phyloP scores from a whole-genome alignment of 139 green algal genomes.

The Chlorella sp. region DNA sequence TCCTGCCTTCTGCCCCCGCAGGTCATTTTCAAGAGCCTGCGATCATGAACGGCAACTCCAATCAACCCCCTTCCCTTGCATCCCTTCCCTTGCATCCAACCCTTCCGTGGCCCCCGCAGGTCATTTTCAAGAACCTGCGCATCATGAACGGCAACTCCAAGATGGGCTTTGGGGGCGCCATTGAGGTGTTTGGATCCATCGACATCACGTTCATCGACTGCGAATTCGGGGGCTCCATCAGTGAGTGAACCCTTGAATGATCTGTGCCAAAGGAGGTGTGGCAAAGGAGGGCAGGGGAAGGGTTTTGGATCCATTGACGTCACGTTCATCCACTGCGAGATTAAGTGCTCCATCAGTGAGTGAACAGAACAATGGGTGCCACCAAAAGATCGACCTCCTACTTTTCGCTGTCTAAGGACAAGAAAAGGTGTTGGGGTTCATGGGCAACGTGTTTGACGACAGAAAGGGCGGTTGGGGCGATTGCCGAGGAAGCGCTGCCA shows the following conservation, averaged over 20 bases:
- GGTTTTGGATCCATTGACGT: not conserved
- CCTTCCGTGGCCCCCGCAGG: not conserved
- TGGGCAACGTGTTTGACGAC: too few species aligned
- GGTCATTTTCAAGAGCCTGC: conserved; percentile 34
- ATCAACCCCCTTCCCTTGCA: not conserved
- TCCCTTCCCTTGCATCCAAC: too few species aligned
- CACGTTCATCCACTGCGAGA: not conserved
- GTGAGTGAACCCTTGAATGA: not conserved
- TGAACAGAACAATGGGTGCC: too few species aligned
- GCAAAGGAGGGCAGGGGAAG: not conserved
- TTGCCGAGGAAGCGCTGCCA: too few species aligned
- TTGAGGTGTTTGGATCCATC: conserved; percentile 21
- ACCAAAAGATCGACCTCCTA: too few species aligned
- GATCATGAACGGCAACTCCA: conserved; percentile 35
- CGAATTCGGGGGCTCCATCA: conserved; percentile 34
- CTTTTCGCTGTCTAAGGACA: too few species aligned
- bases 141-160: conserved; percentile 35
- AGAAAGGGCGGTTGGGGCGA: too few species aligned
- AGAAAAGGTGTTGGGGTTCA: too few species aligned
- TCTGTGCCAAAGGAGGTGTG: not conserved
- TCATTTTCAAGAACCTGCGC: conserved; percentile 37
- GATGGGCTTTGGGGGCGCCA: conserved; percentile 11
- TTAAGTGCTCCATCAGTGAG: not conserved
- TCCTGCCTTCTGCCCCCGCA: too few species aligned
- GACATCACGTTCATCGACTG: conserved; percentile 44